Conservation (phyloP, 441 rosid species). For the Pelargonium fulgidum region DNA sequence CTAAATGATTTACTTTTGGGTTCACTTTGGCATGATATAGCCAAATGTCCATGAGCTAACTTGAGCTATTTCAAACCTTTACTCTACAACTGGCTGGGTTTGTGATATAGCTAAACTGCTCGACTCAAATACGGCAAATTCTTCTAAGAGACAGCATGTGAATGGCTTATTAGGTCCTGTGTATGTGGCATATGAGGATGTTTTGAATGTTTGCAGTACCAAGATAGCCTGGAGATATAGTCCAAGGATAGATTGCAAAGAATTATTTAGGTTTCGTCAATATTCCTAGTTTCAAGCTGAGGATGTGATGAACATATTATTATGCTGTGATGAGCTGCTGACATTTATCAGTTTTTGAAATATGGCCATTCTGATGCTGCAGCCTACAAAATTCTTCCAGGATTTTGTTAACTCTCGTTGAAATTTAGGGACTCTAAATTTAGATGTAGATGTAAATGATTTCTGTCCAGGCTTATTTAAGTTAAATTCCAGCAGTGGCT, state of each 20-base stretch:
- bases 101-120: not conserved
- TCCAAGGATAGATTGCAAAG: not conserved
- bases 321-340: not conserved
- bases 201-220: conserved; percentile 4
- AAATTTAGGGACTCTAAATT: conserved; percentile 1
- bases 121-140: not conserved
- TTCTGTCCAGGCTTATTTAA: not conserved
- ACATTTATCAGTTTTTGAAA: not conserved
- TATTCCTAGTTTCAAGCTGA: not conserved
- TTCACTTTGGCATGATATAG: not conserved
- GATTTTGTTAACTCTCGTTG: not conserved
- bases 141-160: not conserved
- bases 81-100: not conserved
- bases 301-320: not conserved
- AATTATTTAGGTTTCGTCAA: not conserved
- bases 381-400: not conserved
- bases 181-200: conserved; percentile 3
- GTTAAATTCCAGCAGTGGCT: not conserved
- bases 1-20: not conserved
- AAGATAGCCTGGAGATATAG: conserved; percentile 1
- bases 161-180: not conserved
- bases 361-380: conserved; percentile 4
- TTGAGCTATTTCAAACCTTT: not conserved
- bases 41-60: not conserved
- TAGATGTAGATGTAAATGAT: not conserved